A percentile compares a stretch with the other conserved stretches of the same genome.
phyloP scores from a whole-genome alignment of 306 rosid species.

The Trifolium fragiferum region DNA sequence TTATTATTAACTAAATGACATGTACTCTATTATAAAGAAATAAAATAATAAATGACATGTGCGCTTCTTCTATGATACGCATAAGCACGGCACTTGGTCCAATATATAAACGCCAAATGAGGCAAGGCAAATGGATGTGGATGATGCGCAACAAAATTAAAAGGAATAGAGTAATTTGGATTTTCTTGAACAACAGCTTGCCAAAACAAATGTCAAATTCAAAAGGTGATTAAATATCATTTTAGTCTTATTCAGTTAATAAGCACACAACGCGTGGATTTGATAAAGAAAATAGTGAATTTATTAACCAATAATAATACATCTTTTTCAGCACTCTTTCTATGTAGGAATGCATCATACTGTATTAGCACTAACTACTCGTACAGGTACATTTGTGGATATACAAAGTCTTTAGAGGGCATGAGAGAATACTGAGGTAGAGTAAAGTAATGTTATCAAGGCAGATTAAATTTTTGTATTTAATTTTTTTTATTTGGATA shows the following conservation, averaged over 20 bases:
- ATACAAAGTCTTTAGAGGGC: too few relatives aligned
- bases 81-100: too few relatives aligned
- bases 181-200: not conserved
- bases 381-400: not conserved
- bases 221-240: slow-evolving; percentile 9
- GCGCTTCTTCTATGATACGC: too few relatives aligned
- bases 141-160: not conserved
- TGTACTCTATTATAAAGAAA: too few relatives aligned
- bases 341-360: not conserved
- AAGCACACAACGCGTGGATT: slow-evolving; percentile 28
- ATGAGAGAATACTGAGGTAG: too few relatives aligned
- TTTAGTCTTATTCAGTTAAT: slow-evolving; percentile 37
- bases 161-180: not conserved
- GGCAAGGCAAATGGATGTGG: too few relatives aligned
- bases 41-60: too few relatives aligned
- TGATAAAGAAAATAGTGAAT: not conserved
- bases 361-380: not conserved
- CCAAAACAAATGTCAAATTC: not conserved
- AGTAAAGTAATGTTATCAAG: too few relatives aligned
- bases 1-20: too few relatives aligned
- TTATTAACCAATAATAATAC: not conserved
- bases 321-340: not conserved
- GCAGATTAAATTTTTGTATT: too few relatives aligned
- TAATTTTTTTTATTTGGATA: too few relatives aligned
- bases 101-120: too few relatives aligned